phyloP scores from a whole-genome alignment of 805 yeast genomes.

The Candida patagonica region DNA sequence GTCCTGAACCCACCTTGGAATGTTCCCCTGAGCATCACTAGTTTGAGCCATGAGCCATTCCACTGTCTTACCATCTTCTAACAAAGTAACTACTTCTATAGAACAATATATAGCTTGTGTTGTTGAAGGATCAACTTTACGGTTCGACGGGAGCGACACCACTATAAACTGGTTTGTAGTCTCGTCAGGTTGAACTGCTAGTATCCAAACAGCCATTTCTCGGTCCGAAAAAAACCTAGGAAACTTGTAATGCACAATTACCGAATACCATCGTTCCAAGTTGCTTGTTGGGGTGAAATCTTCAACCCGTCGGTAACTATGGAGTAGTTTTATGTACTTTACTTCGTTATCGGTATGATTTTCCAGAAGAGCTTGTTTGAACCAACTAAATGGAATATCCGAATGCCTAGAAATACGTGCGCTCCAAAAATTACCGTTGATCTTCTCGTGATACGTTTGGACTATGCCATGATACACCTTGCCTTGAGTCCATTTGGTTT shows the following conservation, averaged over 20 bases:
- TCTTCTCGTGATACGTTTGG: constrained; percentile 18
- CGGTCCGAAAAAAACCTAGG: constrained; percentile 28
- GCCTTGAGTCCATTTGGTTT: constrained; percentile 18
- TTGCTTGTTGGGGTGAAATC: constrained; percentile 8
- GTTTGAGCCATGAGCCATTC: constrained; percentile 34
- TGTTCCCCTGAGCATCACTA: constrained; percentile 31
- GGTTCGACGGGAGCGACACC: constrained; percentile 29
- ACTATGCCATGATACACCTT: constrained; percentile 13
- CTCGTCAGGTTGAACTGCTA: constrained; percentile 22
- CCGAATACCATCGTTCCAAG: constrained; percentile 20
- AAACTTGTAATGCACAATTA: constrained; percentile 25
- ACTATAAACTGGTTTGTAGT: constrained; percentile 26
- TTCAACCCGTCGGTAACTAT: constrained; percentile 19
- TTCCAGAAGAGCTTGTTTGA: constrained; percentile 23
- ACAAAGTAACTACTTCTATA: constrained; percentile 25
- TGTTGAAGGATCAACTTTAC: constrained; percentile 12
- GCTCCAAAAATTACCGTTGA: constrained; percentile 28
- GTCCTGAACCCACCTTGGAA: constrained; percentile 32
- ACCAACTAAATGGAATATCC: constrained; percentile 23
- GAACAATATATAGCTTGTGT: constrained; percentile 29
- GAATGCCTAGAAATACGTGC: constrained; percentile 28
- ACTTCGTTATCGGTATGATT: constrained; percentile 32
- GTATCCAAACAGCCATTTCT: constrained; percentile 30
- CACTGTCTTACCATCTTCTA: constrained; percentile 19
- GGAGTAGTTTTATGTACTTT: constrained; percentile 28